Evolutionary conservation across 2,329 filamentous ascomycete species (phyloP).

Genomic region (Fusarium citri): DNA sequence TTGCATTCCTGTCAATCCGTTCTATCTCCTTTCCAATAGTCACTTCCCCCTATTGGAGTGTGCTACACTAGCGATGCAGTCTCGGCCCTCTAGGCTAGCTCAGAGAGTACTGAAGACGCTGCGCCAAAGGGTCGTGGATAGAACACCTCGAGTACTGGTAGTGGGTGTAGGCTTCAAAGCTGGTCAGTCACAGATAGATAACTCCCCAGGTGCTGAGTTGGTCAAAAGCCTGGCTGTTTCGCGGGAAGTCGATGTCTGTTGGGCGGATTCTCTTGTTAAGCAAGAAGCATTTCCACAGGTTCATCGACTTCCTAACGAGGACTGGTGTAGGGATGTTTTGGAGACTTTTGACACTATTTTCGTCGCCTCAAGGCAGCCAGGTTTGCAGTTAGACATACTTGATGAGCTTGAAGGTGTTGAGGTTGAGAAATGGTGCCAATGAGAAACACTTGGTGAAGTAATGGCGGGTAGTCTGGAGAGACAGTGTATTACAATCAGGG

Average conservation of each 20-base stretch:
- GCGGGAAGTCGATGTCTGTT: slow-evolving; percentile 53
- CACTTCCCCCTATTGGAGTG: slow-evolving; percentile 58
- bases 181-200: slow-evolving; percentile 58
- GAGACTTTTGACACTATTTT: slow-evolving; percentile 56
- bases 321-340: slow-evolving; percentile 53
- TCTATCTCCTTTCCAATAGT: slow-evolving; percentile 61
- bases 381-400: slow-evolving; percentile 54
- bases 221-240: slow-evolving; percentile 51
- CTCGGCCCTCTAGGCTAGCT: slow-evolving; percentile 54
- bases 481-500: background rate
- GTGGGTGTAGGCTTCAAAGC: slow-evolving; percentile 62
- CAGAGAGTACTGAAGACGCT: slow-evolving; percentile 47
- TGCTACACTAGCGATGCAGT: slow-evolving; percentile 56
- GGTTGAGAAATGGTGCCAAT: slow-evolving; percentile 54
- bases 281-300: slow-evolving; percentile 55
- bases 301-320: slow-evolving; percentile 48
- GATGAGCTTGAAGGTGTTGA: slow-evolving; percentile 50
- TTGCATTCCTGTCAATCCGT: slow-evolving; percentile 66
- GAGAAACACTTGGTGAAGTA: background rate
- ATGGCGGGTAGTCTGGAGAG: background rate
- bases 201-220: slow-evolving; percentile 58
- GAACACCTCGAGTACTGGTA: slow-evolving; percentile 52
- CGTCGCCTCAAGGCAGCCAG: slow-evolving; percentile 54
- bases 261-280: slow-evolving; percentile 56
- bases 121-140: slow-evolving; percentile 17